Percentiles rank a stretch among this genome's conserved stretches.
These are phyloP conservation scores for Rauvolfia tetraphylla DNA, from an alignment of 257 asterid species.

Conservation along the genomic window DNA sequence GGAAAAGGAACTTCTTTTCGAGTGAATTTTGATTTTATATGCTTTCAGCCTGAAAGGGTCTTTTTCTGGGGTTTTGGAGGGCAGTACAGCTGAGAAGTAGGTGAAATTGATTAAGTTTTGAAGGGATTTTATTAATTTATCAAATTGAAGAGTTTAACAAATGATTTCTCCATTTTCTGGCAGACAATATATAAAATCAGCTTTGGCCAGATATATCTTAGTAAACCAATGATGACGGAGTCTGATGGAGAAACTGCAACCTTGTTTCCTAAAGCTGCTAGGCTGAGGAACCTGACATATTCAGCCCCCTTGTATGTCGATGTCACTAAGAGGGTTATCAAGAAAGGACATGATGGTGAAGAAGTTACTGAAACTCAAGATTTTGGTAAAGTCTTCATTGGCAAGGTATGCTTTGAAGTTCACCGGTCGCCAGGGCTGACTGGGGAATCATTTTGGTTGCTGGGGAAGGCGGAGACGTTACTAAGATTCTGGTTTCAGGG, in stretches of 20 bases:
- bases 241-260: constrained; percentile 99
- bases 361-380: constrained; percentile 98
- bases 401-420: constrained; percentile 57
- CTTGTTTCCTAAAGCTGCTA: constrained; percentile 97
- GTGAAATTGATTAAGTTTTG: background rate
- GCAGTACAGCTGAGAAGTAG: background rate
- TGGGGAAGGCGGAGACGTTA: background rate
- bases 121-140: background rate
- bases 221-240: constrained; percentile 99
- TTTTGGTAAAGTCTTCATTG: constrained; percentile 91
- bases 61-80: background rate
- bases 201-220: constrained; percentile 92
- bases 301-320: constrained; percentile 97
- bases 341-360: constrained; percentile 97
- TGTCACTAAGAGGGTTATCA: constrained; percentile 77
- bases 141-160: background rate
- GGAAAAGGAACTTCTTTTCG: background rate
- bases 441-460: background rate
- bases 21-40: background rate
- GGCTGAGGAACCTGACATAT: constrained; percentile 91
- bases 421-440: background rate
- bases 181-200: constrained; percentile 91
- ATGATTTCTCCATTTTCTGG: constrained; percentile 8
- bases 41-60: constrained; percentile 1
- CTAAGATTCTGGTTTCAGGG: background rate